A percentile compares a stretch with the other conserved stretches of the same genome.
Conservation (phyloP, 208 protist genomes). For the Leishmania amazonensis region DNA sequence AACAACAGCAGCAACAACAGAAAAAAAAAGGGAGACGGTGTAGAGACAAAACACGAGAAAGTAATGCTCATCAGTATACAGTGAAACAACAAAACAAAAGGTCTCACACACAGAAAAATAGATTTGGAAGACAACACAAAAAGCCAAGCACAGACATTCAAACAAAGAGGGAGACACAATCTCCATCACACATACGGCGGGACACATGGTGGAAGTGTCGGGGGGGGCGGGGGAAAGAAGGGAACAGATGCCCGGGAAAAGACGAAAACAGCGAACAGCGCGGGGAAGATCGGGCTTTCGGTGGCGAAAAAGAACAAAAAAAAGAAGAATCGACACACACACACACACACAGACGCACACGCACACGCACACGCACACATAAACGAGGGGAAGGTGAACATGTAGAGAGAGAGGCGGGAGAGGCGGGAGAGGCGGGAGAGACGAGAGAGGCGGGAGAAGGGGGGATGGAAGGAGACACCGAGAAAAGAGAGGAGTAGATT, state of each 20-base stretch:
- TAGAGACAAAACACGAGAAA: background rate
- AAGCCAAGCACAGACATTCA: too few relatives aligned
- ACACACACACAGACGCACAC: background rate
- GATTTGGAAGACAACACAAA: background rate
- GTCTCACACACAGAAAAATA: background rate
- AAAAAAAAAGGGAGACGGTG: background rate
- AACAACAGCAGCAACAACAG: background rate
- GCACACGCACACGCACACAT: background rate
- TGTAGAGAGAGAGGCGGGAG: background rate
- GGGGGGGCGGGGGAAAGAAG: background rate
- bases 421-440: background rate
- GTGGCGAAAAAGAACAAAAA: background rate
- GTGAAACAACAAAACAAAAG: background rate
- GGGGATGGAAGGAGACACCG: constrained; percentile 12
- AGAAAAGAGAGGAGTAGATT: constrained; percentile 7
- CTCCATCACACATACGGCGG: background rate
- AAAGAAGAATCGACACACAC: background rate
- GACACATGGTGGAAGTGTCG: background rate
- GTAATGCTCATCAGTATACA: background rate
- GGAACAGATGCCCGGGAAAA: background rate
- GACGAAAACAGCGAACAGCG: background rate
- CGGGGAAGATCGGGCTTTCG: background rate
- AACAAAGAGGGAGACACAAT: background rate
- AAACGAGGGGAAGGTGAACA: background rate
- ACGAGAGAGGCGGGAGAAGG: background rate